Evolutionary conservation across 177 flowering plant genomes (phyloP), one percentile per base, ranked within the genome.

Genomic region (Vitis hybrid): DNA sequence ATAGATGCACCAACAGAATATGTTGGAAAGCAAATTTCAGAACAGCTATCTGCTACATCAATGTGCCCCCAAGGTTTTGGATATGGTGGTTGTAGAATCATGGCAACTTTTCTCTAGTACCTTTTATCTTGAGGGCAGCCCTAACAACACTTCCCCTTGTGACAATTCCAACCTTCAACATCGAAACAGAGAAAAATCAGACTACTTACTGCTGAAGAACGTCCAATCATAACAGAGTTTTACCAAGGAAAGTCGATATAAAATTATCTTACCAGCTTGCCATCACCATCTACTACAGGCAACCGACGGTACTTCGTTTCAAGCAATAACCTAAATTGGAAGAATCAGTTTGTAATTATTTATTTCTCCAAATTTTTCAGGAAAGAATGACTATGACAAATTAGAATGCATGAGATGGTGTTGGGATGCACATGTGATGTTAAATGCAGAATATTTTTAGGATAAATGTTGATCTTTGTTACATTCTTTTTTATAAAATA

Each of bases 141-240:
- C 86, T 81, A 23, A 87, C 88, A 17, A 87, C 79, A 62, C 79
- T 74, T 69, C 87, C 91, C 70, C 91, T 74, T 6, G 88, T 85
- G 12, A 87, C 76, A 23, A 87, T 71, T 52, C 91, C 91, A 64
- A 85, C 81, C 90, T 86, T 67, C 18, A 51, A n/a, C 49, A 51
- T 65, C 4, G 34, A 70, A 65, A 55, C 18, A 72, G 52, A 62
- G 19, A 45, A 19, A 19, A 60, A 57, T 66, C 2, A 75, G 58
- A 56, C 39, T 9, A 65, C 18, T 32, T 54, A 26, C 23, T 17
- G 17, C 26, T 62, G 21, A 23, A 7, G n/a, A 48, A 5, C 2
- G 3, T 7, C 2, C 19, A 63, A 56, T 7, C 21, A 55, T 1
- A 23, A 51, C 45, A 1, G 50, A 6, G 10, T 34, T 19, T 39